Percentiles rank a stretch among this genome's conserved stretches.
These are phyloP conservation scores for Adansonia gregorii DNA, from an alignment of 441 rosid species.

Conservation along the genomic window DNA sequence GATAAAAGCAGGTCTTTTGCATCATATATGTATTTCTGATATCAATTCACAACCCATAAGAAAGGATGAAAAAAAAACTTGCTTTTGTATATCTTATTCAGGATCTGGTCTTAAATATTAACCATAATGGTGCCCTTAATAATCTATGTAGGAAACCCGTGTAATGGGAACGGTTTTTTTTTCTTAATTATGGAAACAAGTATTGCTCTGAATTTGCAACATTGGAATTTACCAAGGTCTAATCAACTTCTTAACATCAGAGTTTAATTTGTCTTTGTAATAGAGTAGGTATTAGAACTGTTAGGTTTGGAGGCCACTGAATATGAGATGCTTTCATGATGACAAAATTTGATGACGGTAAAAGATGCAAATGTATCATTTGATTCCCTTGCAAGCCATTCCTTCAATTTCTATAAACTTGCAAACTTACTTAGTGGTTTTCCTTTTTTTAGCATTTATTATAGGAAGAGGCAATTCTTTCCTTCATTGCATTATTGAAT, in stretches of 20 bases:
- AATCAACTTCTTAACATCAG: background rate
- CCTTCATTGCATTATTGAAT: too few relatives aligned
- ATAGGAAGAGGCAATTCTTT: background rate
- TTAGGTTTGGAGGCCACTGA: background rate
- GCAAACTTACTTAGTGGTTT: background rate
- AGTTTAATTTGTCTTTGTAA: background rate
- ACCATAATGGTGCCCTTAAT: background rate
- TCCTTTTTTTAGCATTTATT: background rate
- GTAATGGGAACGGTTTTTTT: background rate
- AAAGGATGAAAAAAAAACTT: background rate
- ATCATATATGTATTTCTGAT: background rate
- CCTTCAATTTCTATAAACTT: background rate
- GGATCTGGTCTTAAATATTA: too few relatives aligned
- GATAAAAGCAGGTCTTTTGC: background rate
- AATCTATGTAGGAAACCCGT: background rate
- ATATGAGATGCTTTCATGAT: background rate
- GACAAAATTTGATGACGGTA: background rate
- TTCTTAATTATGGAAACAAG: background rate
- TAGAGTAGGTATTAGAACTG: background rate
- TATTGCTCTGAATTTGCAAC: background rate
- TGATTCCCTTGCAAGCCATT: slow-evolving; percentile 1
- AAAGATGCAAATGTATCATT: background rate
- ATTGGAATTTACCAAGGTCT: background rate
- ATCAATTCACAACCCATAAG: background rate
- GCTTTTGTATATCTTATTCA: background rate